These are phyloP conservation scores for Amanita thiersii DNA, from an alignment of 768 basidiomycete genomes.

Conservation along the genomic window DNA sequence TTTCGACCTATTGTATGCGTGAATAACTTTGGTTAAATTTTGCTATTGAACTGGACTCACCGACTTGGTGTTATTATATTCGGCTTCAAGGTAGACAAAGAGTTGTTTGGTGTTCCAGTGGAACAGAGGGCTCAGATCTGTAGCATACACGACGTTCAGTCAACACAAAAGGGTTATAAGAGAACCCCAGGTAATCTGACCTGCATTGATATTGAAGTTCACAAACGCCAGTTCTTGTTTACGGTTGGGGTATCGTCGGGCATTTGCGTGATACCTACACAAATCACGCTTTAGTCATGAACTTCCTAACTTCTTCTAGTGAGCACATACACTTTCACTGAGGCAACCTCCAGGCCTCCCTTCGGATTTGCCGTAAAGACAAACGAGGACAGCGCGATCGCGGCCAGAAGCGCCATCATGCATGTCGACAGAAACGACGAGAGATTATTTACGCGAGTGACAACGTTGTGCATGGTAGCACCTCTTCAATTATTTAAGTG, in stretches of 20 bases:
- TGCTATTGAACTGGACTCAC: conserved; percentile 33
- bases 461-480: conserved; percentile 56
- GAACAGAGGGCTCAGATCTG: conserved; percentile 79
- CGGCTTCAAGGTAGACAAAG: conserved; percentile 80
- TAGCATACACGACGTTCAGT: background rate
- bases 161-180: conserved; percentile 2
- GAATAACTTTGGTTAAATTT: background rate
- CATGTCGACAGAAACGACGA: conserved; percentile 71
- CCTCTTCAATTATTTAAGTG: background rate
- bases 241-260: conserved; percentile 46
- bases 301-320: background rate
- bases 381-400: conserved; percentile 70
- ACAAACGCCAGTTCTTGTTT: conserved; percentile 75
- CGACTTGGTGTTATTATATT: conserved; percentile 66
- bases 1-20: conserved; percentile 39
- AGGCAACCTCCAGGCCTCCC: conserved; percentile 49
- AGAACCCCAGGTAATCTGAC: conserved; percentile 30
- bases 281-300: conserved; percentile 7
- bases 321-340: conserved; percentile 67
- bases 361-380: conserved; percentile 50
- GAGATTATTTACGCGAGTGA: conserved; percentile 65
- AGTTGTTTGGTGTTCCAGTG: conserved; percentile 97
- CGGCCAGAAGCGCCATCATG: conserved; percentile 59
- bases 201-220: conserved; percentile 75
- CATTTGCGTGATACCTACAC: conserved; percentile 37